These are phyloP conservation scores for Salpingoeca rosetta DNA, from an alignment of 78 protist species.

Conservation along the genomic window DNA sequence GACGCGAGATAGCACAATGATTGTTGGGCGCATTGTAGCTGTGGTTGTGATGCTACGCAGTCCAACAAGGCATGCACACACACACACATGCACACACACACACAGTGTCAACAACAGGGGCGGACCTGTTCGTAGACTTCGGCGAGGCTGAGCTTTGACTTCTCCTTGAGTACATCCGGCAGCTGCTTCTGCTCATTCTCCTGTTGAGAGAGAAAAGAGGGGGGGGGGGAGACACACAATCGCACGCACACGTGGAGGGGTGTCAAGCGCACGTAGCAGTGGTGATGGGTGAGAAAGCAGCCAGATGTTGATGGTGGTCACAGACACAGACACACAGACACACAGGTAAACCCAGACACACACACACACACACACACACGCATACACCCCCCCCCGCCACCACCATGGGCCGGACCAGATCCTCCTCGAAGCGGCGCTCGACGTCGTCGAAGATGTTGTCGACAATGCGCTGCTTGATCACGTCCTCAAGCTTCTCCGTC, in stretches of 20 bases:
- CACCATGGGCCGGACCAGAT: background rate
- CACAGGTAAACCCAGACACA: no score
- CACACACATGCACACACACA: no score
- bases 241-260: background rate
- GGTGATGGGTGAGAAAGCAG: background rate
- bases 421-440: background rate
- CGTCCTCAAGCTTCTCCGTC: background rate
- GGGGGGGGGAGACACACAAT: background rate
- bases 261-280: background rate
- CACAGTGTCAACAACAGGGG: no score
- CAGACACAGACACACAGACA: no score
- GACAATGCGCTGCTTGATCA: background rate
- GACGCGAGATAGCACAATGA: no score
- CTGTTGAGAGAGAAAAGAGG: no score
- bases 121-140: background rate
- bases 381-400: no score
- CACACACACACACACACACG: no score
- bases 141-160: background rate
- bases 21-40: no score
- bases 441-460: background rate
- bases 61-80: no score
- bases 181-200: background rate
- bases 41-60: no score
- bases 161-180: background rate
- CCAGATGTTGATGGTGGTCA: background rate